Evolutionary conservation across 1,139 yeast genomes (phyloP).

Genomic region (Nakaseomyces nivariensis): DNA sequence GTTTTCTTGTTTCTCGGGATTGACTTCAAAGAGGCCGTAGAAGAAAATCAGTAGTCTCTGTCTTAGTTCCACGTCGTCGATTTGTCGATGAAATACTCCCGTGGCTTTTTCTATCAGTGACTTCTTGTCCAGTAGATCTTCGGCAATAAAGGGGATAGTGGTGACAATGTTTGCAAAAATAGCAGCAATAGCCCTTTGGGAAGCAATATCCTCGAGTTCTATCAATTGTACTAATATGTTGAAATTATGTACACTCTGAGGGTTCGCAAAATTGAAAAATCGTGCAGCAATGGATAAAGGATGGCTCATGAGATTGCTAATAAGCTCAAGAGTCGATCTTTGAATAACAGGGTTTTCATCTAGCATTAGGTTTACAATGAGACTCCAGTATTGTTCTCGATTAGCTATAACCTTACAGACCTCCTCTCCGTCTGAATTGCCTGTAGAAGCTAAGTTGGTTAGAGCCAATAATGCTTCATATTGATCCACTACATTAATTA

Average conservation of each 20-base stretch:
- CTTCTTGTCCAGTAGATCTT: slow-evolving; percentile 17
- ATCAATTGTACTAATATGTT: slow-evolving; percentile 23
- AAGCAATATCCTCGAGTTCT: slow-evolving; percentile 21
- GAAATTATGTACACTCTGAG: slow-evolving; percentile 25
- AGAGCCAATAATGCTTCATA: slow-evolving; percentile 40
- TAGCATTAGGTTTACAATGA: slow-evolving; percentile 32
- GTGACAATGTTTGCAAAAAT: slow-evolving; percentile 26
- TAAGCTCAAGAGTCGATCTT: slow-evolving; percentile 24
- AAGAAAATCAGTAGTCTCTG: slow-evolving; percentile 23
- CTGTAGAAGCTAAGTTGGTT: slow-evolving; percentile 39
- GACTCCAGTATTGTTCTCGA: slow-evolving; percentile 32
- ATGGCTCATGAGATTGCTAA: slow-evolving; percentile 26
- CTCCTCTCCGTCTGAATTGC: slow-evolving; percentile 30
- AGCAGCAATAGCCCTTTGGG: slow-evolving; percentile 29
- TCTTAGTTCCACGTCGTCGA: slow-evolving; percentile 20
- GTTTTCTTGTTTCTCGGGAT: slow-evolving; percentile 8
- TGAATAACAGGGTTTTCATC: slow-evolving; percentile 22
- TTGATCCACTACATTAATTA: slow-evolving; percentile 26
- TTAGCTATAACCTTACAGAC: slow-evolving; percentile 25
- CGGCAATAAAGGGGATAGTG: slow-evolving; percentile 25
- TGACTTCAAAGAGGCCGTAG: slow-evolving; percentile 18
- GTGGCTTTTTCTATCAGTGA: slow-evolving; percentile 18
- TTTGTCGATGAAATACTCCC: slow-evolving; percentile 17
- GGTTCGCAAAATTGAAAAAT: slow-evolving; percentile 28
- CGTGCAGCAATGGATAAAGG: slow-evolving; percentile 26